phyloP scores from a whole-genome alignment of 495 filamentous ascomycete genomes.

The Aspergillus nidulans region DNA sequence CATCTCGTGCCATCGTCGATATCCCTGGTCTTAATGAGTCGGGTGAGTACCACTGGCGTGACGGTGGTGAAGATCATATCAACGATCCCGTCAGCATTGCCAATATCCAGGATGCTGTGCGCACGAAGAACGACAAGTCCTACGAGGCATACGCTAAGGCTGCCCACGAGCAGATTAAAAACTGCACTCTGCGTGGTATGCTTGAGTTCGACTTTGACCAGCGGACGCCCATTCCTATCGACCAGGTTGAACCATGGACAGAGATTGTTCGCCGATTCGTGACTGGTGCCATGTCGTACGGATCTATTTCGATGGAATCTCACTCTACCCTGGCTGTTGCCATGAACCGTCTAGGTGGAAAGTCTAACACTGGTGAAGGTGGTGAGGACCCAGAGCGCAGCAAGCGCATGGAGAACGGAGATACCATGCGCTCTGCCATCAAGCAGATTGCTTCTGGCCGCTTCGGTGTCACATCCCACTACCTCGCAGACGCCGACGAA shows the following conservation, averaged over 20 bases:
- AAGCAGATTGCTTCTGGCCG: slow-evolving; percentile 98
- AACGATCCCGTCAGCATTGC: slow-evolving; percentile 95
- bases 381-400: slow-evolving; percentile 96
- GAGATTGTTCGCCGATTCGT: slow-evolving; percentile 97
- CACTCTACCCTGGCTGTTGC: slow-evolving; percentile 96
- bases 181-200: slow-evolving; percentile 93
- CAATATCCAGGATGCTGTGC: slow-evolving; percentile 96
- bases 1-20: slow-evolving; percentile 71
- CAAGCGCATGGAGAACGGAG: slow-evolving; percentile 80
- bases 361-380: slow-evolving; percentile 98
- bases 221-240: slow-evolving; percentile 80
- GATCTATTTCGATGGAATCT: slow-evolving; percentile 98
- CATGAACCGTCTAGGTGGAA: slow-evolving; percentile 97
- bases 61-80: slow-evolving; percentile 96
- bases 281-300: slow-evolving; percentile 99
- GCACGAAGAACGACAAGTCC: slow-evolving; percentile 98
- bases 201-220: slow-evolving; percentile 98
- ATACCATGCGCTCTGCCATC: slow-evolving; percentile 98
- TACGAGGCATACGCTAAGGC: slow-evolving; percentile 96
- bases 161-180: slow-evolving; percentile 97
- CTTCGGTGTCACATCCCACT: slow-evolving; percentile 97
- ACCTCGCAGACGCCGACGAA: slow-evolving; percentile 97
- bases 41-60: slow-evolving; percentile 99
- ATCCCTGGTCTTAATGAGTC: slow-evolving; percentile 88
- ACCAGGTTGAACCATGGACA: slow-evolving; percentile 98